Conservation (phyloP, 2,329 filamentous ascomycete species). For the Lachnellula occidentalis region DNA sequence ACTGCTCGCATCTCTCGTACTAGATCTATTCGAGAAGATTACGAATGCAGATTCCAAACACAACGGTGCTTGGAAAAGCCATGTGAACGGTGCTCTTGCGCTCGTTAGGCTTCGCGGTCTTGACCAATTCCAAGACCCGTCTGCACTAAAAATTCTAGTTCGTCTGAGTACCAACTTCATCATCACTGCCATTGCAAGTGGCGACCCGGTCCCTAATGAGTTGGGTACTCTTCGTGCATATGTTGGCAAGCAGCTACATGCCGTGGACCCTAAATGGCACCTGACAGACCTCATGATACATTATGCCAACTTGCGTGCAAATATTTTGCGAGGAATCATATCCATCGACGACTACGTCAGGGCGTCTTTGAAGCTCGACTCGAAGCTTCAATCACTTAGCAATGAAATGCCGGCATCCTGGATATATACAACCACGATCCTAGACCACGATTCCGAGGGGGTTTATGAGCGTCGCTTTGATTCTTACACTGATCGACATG, state of each 20-base stretch:
- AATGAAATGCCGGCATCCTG: background rate
- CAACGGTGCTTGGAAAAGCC: slow-evolving; percentile 9
- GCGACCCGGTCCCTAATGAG: background rate
- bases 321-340: background rate
- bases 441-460: background rate
- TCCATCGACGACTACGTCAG: background rate
- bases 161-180: background rate
- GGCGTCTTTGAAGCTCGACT: background rate
- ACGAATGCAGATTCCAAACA: background rate
- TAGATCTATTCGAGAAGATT: slow-evolving; percentile 8
- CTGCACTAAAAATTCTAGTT: background rate
- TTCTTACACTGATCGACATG: background rate
- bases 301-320: background rate
- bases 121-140: slow-evolving; percentile 1
- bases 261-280: background rate
- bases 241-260: background rate
- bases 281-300: background rate
- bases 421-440: background rate
- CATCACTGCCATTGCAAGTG: background rate
- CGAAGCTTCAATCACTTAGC: background rate
- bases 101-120: slow-evolving; percentile 14
- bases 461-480: background rate
- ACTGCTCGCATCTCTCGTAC: slow-evolving; percentile 11
- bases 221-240: background rate
- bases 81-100: slow-evolving; percentile 15